Percentiles rank a stretch among this genome's conserved stretches.
phyloP scores from a whole-genome alignment of 495 filamentous ascomycete genomes.

The Parathielavia hyrcaniae region DNA sequence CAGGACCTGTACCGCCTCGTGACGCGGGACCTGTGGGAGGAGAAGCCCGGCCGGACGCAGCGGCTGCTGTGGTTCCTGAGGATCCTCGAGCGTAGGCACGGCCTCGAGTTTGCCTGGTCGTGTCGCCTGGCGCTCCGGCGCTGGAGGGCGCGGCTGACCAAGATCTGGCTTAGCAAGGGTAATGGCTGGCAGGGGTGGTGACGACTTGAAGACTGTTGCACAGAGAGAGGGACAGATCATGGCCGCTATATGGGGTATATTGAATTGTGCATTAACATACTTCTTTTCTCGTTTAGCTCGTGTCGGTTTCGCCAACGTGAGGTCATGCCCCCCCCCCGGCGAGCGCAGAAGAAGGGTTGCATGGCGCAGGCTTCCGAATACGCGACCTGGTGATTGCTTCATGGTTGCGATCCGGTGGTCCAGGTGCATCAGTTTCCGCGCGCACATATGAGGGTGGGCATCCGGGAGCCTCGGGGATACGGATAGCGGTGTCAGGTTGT shows the following conservation, averaged over 20 bases:
- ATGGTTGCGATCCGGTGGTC: no score
- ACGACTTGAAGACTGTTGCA: background rate
- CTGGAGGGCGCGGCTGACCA: constrained; percentile 26
- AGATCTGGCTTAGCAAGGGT: constrained; percentile 14
- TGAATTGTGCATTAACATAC: no score
- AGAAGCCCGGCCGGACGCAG: constrained; percentile 31
- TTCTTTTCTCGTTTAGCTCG: no score
- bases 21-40: constrained; percentile 35
- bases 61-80: constrained; percentile 37
- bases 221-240: background rate
- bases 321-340: no score
- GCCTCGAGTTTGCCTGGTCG: constrained; percentile 24
- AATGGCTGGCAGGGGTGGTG: constrained; percentile 4
- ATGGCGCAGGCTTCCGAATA: no score
- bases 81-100: constrained; percentile 31
- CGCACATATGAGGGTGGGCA: no score
- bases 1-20: constrained; percentile 35
- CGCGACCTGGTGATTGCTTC: no score
- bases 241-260: background rate
- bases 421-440: no score
- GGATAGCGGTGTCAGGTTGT: no score
- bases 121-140: constrained; percentile 22
- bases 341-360: no score
- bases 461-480: no score
- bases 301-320: no score